Percentiles rank a stretch among this genome's conserved stretches.
These are phyloP conservation scores for Puccinia novopanici DNA, from an alignment of 1,284 basidiomycete species.

Conservation along the genomic window DNA sequence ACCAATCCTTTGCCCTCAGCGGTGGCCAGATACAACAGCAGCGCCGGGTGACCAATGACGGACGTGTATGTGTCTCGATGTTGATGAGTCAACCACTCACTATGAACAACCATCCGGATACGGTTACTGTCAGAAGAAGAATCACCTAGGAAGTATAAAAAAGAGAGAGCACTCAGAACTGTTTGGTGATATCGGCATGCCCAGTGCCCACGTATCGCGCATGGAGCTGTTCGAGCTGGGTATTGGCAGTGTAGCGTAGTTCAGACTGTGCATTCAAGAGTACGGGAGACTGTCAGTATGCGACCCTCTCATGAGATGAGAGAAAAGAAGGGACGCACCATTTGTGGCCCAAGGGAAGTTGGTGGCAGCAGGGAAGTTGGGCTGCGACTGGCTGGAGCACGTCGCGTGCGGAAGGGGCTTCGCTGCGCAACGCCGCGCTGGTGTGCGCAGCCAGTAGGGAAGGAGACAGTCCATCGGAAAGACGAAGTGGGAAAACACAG, in stretches of 20 bases:
- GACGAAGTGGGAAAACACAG: not conserved
- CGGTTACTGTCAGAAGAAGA: not conserved
- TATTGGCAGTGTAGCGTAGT: conserved; percentile 88
- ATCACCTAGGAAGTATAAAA: conserved; percentile 1
- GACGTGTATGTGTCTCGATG: conserved; percentile 90
- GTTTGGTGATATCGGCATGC: conserved; percentile 90
- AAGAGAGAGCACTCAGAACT: conserved; percentile 62
- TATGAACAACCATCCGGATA: conserved; percentile 61
- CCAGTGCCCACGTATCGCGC: conserved; percentile 93
- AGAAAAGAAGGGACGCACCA: not conserved
- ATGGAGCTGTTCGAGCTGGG: conserved; percentile 89
- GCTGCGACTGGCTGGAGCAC: not conserved
- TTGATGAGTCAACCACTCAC: conserved; percentile 97
- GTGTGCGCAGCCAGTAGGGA: no score
- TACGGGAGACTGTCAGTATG: no score
- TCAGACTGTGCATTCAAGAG: conserved; percentile 67
- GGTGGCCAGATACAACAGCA: conserved; percentile 82
- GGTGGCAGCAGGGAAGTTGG: no score
- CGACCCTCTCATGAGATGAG: not conserved
- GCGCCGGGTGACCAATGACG: conserved; percentile 84
- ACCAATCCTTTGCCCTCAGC: conserved; percentile 90
- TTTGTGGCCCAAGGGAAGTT: not conserved
- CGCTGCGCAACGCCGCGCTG: no score
- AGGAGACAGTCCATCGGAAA: no score
- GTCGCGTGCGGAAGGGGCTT: no score